Percentiles rank a stretch among this genome's conserved stretches.
These are phyloP conservation scores for Aspergillus nidulans DNA, from an alignment of 495 filamentous ascomycete species.

Conservation along the genomic window DNA sequence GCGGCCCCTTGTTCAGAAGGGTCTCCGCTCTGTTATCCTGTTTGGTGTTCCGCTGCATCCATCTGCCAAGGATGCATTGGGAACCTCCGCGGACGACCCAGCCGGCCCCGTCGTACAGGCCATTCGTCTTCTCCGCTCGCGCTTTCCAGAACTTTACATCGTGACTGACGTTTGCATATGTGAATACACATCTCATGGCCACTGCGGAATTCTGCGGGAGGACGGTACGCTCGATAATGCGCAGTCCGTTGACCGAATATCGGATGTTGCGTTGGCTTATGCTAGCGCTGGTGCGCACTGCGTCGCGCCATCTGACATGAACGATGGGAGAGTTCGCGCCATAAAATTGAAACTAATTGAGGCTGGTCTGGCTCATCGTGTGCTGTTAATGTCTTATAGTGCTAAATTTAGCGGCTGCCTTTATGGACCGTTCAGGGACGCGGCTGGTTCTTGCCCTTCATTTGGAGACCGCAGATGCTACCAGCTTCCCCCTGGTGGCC, in stretches of 20 bases:
- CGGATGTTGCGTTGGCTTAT: constrained; percentile 88
- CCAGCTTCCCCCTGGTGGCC: constrained; percentile 85
- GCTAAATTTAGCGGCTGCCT: constrained; percentile 96
- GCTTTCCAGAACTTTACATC: constrained; percentile 86
- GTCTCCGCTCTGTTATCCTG: constrained; percentile 85
- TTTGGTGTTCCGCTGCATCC: constrained; percentile 86
- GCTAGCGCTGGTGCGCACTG: constrained; percentile 92
- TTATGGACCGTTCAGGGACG: constrained; percentile 96
- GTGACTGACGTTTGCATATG: constrained; percentile 92
- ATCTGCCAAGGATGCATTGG: constrained; percentile 80
- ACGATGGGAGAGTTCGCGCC: constrained; percentile 90
- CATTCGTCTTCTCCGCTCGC: constrained; percentile 74
- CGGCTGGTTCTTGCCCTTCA: constrained; percentile 83
- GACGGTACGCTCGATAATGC: constrained; percentile 90
- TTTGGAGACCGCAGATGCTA: constrained; percentile 97
- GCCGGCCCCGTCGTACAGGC: constrained; percentile 82
- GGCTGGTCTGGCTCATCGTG: constrained; percentile 79
- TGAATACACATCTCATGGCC: constrained; percentile 98
- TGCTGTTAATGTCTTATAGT: constrained; percentile 92
- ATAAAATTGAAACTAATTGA: constrained; percentile 97
- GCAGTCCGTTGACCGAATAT: constrained; percentile 86
- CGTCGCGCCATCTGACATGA: constrained; percentile 97
- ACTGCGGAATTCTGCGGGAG: constrained; percentile 90
- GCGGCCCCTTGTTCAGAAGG: constrained; percentile 78
- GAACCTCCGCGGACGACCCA: constrained; percentile 91